Base-by-base conservation (phyloP, 2,329 filamentous ascomycete genomes). In the Dothidotthia symphoricarpi region DNA sequence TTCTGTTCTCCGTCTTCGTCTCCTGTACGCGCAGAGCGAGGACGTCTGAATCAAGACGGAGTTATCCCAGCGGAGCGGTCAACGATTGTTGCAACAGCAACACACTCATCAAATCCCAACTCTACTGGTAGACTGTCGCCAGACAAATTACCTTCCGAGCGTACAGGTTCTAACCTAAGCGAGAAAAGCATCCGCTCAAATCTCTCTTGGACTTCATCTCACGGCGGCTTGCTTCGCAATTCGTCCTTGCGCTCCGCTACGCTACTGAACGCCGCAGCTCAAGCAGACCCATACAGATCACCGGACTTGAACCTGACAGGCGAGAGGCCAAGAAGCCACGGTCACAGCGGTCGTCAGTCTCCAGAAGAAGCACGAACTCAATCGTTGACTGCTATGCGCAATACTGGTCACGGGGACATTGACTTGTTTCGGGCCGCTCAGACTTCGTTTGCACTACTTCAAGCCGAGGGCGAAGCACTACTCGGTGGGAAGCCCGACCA, bases 131-230 rank as follows among this genome's bases (percentile, higher is more conserved):
- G 68, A 10, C 38, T 63, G 1, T 77, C 75, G 2, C 72, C 75
- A 1, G 69, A 73, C 3, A 76, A 75, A 44, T 73, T 68, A 24
- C 36, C 31, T 5, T 59, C 70, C 27, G 54, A 80, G 24, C 72
- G 77, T 14, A 81, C 77, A 2, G 69, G 69, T 3, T 81, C 77
- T 1, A 76, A 73, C 19, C 63, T 81, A 3, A 80, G 76, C 37
- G 77, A 80, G 10, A 64, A 64, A 7, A 78, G 76, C 15, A 61
- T 63, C 4, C 60, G 59, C 5, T 75, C 73, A 4, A 61, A 61
- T 27, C 43, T 70, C 0, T 75, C 74, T 3, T 69, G 69, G 24
- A 57, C 59, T 9, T 72, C 71, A 3, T 54, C 57, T 4, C 58
- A 50, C 9, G 68, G 55, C 16, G 70, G 69, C 24, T 54, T 75